Percentiles rank a stretch among this genome's conserved stretches.
Conservation (phyloP, 805 yeast genomes). For the Schizosaccharomyces japonicus region DNA sequence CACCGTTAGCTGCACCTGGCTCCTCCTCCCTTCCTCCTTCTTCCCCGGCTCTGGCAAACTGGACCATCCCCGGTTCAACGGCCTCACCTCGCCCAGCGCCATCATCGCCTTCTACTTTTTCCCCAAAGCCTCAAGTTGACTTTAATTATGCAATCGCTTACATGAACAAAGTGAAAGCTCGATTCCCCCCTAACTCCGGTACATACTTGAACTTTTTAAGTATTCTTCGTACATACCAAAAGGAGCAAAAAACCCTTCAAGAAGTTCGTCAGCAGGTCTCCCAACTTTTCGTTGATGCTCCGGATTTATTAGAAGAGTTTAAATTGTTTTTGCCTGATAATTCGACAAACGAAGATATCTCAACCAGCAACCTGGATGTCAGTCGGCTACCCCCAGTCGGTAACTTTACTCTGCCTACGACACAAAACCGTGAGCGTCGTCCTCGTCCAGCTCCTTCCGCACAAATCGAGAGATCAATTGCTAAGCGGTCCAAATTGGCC, state of each 20-base stretch:
- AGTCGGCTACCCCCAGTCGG: conserved; percentile 57
- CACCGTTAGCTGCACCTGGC: neutral
- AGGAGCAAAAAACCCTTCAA: conserved; percentile 82
- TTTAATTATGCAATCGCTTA: conserved; percentile 92
- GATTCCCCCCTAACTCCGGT: conserved; percentile 84
- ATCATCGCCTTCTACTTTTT: neutral
- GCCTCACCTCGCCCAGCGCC: neutral
- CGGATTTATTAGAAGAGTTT: conserved; percentile 82
- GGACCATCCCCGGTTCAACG: neutral
- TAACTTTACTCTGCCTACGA: conserved; percentile 40
- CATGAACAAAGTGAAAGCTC: conserved; percentile 83
- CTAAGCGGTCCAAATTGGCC: neutral
- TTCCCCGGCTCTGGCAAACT: neutral
- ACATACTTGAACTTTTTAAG: conserved; percentile 86
- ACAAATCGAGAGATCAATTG: neutral
- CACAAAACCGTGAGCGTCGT: neutral
- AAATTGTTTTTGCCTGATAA: conserved; percentile 82
- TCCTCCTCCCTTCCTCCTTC: neutral
- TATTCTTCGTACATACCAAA: conserved; percentile 85
- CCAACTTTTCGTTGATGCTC: conserved; percentile 68
- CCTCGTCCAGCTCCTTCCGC: neutral
- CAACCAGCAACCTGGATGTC: neutral
- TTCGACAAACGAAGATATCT: conserved; percentile 7
- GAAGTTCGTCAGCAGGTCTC: conserved; percentile 92
- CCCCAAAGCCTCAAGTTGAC: conserved; percentile 38